Conservation (phyloP, 2,329 filamentous ascomycete species). For the Xylariaceae sp. region DNA sequence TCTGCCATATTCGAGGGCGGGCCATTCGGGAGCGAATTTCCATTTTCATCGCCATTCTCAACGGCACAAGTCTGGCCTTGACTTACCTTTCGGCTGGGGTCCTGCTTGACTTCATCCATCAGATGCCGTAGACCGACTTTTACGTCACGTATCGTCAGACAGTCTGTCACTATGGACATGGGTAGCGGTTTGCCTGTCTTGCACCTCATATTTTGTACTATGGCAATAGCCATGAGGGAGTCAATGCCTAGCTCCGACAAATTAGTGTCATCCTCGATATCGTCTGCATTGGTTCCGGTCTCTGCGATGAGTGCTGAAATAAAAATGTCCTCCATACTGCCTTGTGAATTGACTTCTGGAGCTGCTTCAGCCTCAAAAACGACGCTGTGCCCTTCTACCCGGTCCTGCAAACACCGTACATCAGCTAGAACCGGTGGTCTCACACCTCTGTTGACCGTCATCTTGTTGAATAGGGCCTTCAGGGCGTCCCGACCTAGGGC, state of each 20-base stretch:
- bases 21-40: not conserved
- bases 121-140: constrained; percentile 14
- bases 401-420: not conserved
- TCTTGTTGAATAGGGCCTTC: not conserved
- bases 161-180: constrained; percentile 20
- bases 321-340: constrained; percentile 13
- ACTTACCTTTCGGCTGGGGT: not conserved
- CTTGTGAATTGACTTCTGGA: not conserved
- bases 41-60: not conserved
- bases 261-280: constrained; percentile 20
- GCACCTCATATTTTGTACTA: constrained; percentile 22
- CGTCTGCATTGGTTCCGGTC: constrained; percentile 20
- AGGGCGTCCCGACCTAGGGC: constrained; percentile 19
- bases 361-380: not conserved
- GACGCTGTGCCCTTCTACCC: too few species aligned
- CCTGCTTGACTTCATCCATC: not conserved
- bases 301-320: constrained; percentile 21
- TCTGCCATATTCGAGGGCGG: not conserved
- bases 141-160: constrained; percentile 21
- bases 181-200: constrained; percentile 21
- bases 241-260: constrained; percentile 27
- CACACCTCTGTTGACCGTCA: not conserved
- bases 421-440: not conserved
- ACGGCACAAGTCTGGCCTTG: not conserved
- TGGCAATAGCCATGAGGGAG: constrained; percentile 27